phyloP scores from a whole-genome alignment of 1,284 basidiomycete genomes.

The Ganoderma lingzhi region DNA sequence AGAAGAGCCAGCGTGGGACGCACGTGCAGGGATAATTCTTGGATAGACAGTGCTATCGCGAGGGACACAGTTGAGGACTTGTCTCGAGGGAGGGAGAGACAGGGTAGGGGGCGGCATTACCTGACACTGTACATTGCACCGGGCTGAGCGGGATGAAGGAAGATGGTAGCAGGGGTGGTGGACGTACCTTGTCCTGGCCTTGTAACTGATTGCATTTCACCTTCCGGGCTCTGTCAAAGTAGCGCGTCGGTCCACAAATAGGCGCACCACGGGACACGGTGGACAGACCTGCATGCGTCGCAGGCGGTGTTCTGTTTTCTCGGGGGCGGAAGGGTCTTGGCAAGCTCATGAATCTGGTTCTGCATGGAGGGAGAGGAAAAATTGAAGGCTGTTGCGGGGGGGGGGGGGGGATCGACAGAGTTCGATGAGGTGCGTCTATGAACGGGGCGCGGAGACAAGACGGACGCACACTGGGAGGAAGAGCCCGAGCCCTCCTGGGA shows the following conservation, averaged over 20 bases:
- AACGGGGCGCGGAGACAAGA: conserved; percentile 5
- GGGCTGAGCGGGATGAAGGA: conserved; percentile 5
- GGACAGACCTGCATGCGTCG: conserved; percentile 80
- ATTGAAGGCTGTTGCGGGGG: conserved; percentile 55
- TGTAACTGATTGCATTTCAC: conserved; percentile 83
- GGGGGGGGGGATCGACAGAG: conserved; percentile 21
- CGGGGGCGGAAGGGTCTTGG: conserved; percentile 77
- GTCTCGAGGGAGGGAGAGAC: background rate
- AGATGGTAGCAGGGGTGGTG: conserved; percentile 24
- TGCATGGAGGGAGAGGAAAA: conserved; percentile 71
- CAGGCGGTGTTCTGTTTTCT: conserved; percentile 92
- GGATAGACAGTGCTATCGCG: conserved; percentile 72
- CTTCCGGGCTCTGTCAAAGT: conserved; percentile 68
- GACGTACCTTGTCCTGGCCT: conserved; percentile 77
- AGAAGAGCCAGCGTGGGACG: conserved; percentile 39
- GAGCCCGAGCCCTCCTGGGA: conserved; percentile 24
- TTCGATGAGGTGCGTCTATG: background rate
- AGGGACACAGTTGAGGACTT: conserved; percentile 14
- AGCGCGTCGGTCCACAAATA: conserved; percentile 32
- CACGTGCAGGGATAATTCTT: conserved; percentile 89
- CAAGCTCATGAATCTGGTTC: conserved; percentile 79
- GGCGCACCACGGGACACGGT: conserved; percentile 6
- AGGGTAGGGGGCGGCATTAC: conserved; percentile 44
- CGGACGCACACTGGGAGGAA: conserved; percentile 31
- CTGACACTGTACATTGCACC: conserved; percentile 52